Evolutionary conservation across 225 moss, liverwort and hornwort species (phyloP).

Genomic region (Straminergon stramineum): DNA sequence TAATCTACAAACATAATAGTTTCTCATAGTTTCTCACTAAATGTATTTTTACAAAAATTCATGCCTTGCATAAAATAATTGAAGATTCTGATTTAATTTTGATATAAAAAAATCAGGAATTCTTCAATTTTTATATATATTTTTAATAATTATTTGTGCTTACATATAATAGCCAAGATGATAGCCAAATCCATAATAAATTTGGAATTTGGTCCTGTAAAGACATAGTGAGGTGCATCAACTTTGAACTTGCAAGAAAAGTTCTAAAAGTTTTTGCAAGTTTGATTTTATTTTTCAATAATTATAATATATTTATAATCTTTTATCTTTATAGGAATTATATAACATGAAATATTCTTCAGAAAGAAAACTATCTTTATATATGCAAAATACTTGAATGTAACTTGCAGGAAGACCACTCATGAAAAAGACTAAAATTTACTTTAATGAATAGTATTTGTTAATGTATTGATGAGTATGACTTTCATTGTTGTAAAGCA

Average conservation of each 20-base stretch:
- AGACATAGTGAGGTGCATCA: rapidly evolving
- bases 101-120: background rate
- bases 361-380: rapidly evolving
- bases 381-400: background rate
- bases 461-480: rapidly evolving
- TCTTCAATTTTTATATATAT: background rate
- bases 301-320: background rate
- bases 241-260: rapidly evolving
- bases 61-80: background rate
- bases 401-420: background rate
- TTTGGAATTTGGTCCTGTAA: background rate
- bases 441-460: background rate
- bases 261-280: background rate
- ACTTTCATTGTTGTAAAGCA: background rate
- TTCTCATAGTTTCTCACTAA: background rate
- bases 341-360: rapidly evolving
- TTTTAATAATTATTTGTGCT: background rate
- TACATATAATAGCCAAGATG: background rate
- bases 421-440: background rate
- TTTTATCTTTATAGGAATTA: too few species aligned
- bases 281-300: background rate
- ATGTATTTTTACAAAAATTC: background rate
- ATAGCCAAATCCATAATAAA: background rate
- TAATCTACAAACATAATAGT: background rate
- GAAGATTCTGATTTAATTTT: background rate